phyloP scores from a whole-genome alignment of 1,284 basidiomycete genomes.

The Microbotryum silenes-acaulis region DNA sequence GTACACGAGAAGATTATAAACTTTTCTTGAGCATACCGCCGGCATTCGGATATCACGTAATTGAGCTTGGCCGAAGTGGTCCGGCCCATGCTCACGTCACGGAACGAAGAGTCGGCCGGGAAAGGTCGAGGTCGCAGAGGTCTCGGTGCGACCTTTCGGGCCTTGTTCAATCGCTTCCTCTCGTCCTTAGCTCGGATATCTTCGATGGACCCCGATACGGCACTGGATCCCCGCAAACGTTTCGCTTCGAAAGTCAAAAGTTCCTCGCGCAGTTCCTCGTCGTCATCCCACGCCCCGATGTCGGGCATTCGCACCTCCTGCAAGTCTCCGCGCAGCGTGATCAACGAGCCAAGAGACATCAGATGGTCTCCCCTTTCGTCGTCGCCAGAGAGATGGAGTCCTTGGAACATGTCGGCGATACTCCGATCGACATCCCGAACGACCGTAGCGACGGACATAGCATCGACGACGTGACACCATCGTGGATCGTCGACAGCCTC shows the following conservation, averaged over 20 bases:
- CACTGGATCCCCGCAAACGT: conserved; percentile 4
- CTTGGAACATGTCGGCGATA: conserved; percentile 13
- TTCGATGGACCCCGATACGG: not conserved
- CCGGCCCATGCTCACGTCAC: conserved; percentile 9
- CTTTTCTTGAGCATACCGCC: conserved; percentile 22
- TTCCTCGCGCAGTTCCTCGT: conserved; percentile 30
- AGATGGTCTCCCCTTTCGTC: not conserved
- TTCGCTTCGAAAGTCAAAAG: conserved; percentile 25
- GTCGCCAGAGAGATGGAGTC: not conserved
- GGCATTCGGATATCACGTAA: conserved; percentile 19
- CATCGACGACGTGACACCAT: not conserved
- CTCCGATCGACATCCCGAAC: conserved; percentile 9
- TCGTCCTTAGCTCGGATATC: conserved; percentile 1
- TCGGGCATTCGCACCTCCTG: conserved; percentile 13
- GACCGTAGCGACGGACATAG: conserved; percentile 8
- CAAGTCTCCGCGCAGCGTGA: conserved; percentile 17
- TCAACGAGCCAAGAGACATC: conserved; percentile 16
- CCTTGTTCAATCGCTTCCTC: conserved; percentile 19
- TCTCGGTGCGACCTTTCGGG: not conserved
- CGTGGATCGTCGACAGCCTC: conserved; percentile 21
- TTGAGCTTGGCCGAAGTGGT: conserved; percentile 27
- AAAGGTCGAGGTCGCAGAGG: conserved; percentile 8
- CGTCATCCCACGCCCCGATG: conserved; percentile 23
- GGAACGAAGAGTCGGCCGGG: conserved; percentile 12
- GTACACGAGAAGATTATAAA: conserved; percentile 28